Percentiles rank a stretch among this genome's conserved stretches.
Conservation (phyloP, 129 eudicot species). For the Artemisia annua region DNA sequence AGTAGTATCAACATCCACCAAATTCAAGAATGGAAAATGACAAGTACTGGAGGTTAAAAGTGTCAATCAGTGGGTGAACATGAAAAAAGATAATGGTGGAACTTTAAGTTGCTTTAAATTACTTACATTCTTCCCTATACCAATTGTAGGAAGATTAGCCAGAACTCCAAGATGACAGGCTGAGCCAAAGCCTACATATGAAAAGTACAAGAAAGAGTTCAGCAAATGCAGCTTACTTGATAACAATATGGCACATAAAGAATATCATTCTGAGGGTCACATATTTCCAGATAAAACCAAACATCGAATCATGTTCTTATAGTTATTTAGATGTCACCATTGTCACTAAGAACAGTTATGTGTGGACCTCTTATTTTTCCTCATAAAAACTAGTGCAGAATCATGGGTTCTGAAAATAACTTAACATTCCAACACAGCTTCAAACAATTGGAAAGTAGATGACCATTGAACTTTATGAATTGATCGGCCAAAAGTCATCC, state of each 20-base stretch:
- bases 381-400: too few relatives aligned
- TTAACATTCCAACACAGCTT: background rate
- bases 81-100: background rate
- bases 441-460: background rate
- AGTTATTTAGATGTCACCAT: too few relatives aligned
- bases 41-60: background rate
- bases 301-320: too few relatives aligned
- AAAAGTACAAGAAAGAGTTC: conserved; percentile 12
- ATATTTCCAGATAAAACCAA: too few relatives aligned
- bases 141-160: conserved; percentile 81
- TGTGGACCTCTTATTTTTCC: too few relatives aligned
- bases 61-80: background rate
- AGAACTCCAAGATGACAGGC: conserved; percentile 98
- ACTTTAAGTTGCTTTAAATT: conserved; percentile 17
- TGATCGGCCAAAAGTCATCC: conserved; percentile 14
- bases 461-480: background rate
- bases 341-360: too few relatives aligned
- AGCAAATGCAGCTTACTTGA: conserved; percentile 16
- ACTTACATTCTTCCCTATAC: conserved; percentile 92
- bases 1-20: background rate
- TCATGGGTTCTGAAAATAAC: background rate
- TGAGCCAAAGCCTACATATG: conserved; percentile 77
- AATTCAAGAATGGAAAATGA: conserved; percentile 2
- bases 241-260: background rate
- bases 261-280: background rate